Evolutionary conservation across 2,329 filamentous ascomycete genomes (phyloP), one percentile per base, ranked within the genome.

Genomic region (Claviceps paspali): DNA sequence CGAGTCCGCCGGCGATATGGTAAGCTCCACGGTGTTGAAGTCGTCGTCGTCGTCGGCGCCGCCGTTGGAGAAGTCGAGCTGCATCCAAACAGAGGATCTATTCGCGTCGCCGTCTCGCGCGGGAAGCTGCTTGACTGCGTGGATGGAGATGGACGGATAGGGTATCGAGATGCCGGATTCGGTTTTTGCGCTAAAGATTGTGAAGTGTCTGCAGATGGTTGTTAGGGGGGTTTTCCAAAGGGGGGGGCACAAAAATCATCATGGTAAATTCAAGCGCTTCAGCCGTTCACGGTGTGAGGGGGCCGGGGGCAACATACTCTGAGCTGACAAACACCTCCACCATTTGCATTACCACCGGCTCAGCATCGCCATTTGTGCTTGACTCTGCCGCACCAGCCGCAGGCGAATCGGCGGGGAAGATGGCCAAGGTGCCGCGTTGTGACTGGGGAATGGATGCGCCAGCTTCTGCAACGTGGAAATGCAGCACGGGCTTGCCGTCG

Each of bases 101-200:
- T 56, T 52, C 10, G 49, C 41, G 28, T 59, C 53, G 15, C 61
- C 56, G 21, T 60, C 30, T 14, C 23, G 52, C 43, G 43, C 38
- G 35, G 51, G 54, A 49, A 71, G 62, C 39, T 74, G 71, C 56
- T 83, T 79, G 47, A 81, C 72, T 0, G 80, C 82, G 53, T 86
- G 82, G 12, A 87, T 75, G 17, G 76, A 76, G 52, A 88, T 82
- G 42, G 73, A 63, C 3, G 77, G 80, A 56, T 86, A 88, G 0
- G 79, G 74, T 45, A 87, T 80, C 29, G 73, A 67, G 31, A 84
- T 59, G 43, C 82, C 82, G 14, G 61, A 67, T 26, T 65, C 62
- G 10, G 64, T 67, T 3, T 66, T 54, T 10, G 61, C 56, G 45
- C 76, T 79, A 61, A 76, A 86, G 42, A 87, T 56, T 11, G 65